Evolutionary conservation across 257 asterid genomes (phyloP).

Genomic region (Voacanga thouarsii): DNA sequence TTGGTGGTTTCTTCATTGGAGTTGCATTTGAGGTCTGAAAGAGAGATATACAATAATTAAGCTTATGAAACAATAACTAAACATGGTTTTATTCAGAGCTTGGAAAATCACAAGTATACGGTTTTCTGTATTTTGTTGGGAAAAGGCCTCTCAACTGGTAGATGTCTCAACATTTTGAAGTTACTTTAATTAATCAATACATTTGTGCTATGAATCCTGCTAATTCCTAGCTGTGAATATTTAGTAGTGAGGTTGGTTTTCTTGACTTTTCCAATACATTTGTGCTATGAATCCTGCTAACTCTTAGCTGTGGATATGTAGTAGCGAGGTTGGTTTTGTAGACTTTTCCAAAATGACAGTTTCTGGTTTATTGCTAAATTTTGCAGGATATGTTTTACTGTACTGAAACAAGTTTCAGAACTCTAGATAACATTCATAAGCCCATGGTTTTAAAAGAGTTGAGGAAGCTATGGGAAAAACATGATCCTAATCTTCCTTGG

Average conservation of each 20-base stretch:
- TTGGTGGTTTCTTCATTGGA: background rate
- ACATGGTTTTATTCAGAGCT: background rate
- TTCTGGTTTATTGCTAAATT: conserved; percentile 15
- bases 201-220: background rate
- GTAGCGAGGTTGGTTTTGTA: background rate
- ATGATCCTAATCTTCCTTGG: conserved; percentile 63
- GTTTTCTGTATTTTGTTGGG: background rate
- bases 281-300: background rate
- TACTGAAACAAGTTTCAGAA: conserved; percentile 60
- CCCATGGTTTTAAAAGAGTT: conserved; percentile 89
- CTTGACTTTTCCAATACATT: background rate
- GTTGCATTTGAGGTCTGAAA: background rate
- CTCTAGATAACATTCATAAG: conserved; percentile 67
- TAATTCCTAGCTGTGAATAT: background rate
- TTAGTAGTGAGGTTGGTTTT: background rate
- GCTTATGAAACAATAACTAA: background rate
- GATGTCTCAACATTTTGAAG: background rate
- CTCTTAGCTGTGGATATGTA: background rate
- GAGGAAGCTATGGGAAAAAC: conserved; percentile 64
- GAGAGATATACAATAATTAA: no score
- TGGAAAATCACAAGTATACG: background rate
- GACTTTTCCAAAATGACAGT: conserved; percentile 2
- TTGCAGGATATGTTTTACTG: conserved; percentile 72
- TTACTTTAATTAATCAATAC: background rate
- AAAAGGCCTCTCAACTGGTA: background rate